phyloP scores from a whole-genome alignment of 2,329 filamentous ascomycete species.

The Monascus ruber region DNA sequence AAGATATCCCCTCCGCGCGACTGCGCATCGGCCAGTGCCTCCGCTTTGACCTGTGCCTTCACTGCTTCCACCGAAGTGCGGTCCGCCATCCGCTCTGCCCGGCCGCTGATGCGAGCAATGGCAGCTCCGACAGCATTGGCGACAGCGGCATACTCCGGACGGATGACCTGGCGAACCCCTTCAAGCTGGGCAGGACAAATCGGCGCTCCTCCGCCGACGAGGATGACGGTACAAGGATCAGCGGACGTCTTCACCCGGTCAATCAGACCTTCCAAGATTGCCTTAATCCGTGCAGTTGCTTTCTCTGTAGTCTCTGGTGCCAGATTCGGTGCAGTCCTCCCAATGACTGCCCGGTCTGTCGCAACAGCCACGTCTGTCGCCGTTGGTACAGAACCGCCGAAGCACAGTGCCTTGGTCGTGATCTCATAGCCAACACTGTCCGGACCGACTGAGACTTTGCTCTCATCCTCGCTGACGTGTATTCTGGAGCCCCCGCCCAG shows the following conservation, averaged over 20 bases:
- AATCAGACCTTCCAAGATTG: slow-evolving; percentile 45
- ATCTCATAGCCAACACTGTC: slow-evolving; percentile 53
- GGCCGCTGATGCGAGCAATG: slow-evolving; percentile 48
- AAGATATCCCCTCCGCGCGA: not conserved
- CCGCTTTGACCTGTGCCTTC: not conserved
- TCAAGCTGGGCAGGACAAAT: slow-evolving; percentile 45
- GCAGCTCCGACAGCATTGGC: slow-evolving; percentile 57
- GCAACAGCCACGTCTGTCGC: slow-evolving; percentile 46
- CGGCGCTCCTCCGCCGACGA: slow-evolving; percentile 54
- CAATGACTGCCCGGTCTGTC: slow-evolving; percentile 11
- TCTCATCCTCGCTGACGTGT: slow-evolving; percentile 17
- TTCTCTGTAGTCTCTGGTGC: slow-evolving; percentile 16
- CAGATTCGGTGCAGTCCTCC: slow-evolving; percentile 3
- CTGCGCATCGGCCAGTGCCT: not conserved
- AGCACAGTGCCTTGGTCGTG: slow-evolving; percentile 42
- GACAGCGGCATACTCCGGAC: slow-evolving; percentile 46
- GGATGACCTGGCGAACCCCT: slow-evolving; percentile 47
- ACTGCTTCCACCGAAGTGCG: not conserved
- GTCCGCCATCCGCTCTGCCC: not conserved
- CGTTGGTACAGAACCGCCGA: slow-evolving; percentile 47
- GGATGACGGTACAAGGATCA: slow-evolving; percentile 46
- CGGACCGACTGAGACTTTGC: slow-evolving; percentile 42
- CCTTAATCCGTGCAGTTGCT: slow-evolving; percentile 34
- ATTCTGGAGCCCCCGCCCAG: slow-evolving; percentile 45
- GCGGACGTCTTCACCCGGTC: slow-evolving; percentile 54